A percentile compares a stretch with the other conserved stretches of the same genome.
Evolutionary conservation across 208 protist species (phyloP).

Genomic region (Angomonas deanei): DNA sequence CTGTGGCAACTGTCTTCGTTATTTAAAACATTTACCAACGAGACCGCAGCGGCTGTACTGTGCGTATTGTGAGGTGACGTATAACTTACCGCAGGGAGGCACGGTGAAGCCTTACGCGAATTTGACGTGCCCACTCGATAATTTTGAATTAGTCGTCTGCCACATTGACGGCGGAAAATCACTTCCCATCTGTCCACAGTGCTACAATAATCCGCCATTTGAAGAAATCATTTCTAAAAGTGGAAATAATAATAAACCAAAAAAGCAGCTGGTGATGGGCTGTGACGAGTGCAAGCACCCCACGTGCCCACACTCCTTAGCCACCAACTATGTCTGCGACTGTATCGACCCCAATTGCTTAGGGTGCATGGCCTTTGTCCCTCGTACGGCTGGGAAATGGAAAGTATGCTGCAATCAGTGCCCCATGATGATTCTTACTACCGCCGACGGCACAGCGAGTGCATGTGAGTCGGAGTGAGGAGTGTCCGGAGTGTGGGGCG

Average conservation of each 20-base stretch:
- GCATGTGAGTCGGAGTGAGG: conserved; percentile 50
- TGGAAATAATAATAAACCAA: neutral
- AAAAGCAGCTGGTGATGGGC: conserved; percentile 52
- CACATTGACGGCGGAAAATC: conserved; percentile 87
- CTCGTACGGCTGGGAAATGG: conserved; percentile 80
- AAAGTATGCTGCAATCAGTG: conserved; percentile 86
- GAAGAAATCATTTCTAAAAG: conserved; percentile 54
- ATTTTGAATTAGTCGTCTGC: conserved; percentile 91
- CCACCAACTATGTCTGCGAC: conserved; percentile 85
- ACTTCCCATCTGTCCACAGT: conserved; percentile 90
- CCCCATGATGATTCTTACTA: conserved; percentile 85
- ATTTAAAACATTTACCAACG: conserved; percentile 81
- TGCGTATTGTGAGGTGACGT: conserved; percentile 91
- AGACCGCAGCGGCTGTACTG: conserved; percentile 91
- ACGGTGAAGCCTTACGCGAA: conserved; percentile 82
- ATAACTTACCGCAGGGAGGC: conserved; percentile 80
- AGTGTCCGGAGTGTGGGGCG: conserved; percentile 73
- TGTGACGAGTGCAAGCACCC: conserved; percentile 93
- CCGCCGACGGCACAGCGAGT: conserved; percentile 80
- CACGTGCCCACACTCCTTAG: conserved; percentile 83
- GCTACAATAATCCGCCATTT: conserved; percentile 94
- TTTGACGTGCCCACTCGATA: conserved; percentile 89
- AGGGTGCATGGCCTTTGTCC: conserved; percentile 86
- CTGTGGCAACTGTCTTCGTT: conserved; percentile 92
- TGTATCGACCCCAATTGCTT: conserved; percentile 69